Conservation (phyloP, 176 grass and related monocot species). For the Juncus inflexus region DNA sequence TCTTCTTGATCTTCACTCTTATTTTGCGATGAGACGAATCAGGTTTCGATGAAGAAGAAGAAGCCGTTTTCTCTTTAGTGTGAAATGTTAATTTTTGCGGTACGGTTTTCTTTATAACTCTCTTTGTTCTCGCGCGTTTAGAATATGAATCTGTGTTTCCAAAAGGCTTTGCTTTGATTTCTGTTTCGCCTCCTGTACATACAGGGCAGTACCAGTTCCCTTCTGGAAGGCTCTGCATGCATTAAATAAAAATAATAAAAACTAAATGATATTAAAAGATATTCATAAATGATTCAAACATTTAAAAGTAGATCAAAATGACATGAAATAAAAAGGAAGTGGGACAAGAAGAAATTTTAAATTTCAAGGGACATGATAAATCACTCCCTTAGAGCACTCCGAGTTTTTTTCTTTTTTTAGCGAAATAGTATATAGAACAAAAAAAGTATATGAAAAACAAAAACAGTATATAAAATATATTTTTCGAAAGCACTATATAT, state of each 20-base stretch:
- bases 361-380: no score
- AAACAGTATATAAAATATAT: no score
- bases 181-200: conserved; percentile 41
- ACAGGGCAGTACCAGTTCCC: conserved; percentile 83
- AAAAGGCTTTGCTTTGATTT: conserved; percentile 54
- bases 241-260: conserved; percentile 24
- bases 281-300: conserved; percentile 25
- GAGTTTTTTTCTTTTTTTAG: no score
- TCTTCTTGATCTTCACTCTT: conserved; percentile 18
- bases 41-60: conserved; percentile 12
- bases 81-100: conserved; percentile 35
- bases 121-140: conserved; percentile 67
- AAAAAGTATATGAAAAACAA: no score
- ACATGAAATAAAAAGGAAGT: no score
- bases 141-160: conserved; percentile 35
- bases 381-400: no score
- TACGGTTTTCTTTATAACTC: conserved; percentile 33
- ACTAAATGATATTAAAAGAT: conserved; percentile 20
- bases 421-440: no score
- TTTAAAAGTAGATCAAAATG: background rate
- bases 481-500: no score
- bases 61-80: conserved; percentile 16
- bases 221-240: conserved; percentile 63
- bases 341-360: no score
- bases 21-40: conserved; percentile 22